Evolutionary conservation across 139 green algal genomes (phyloP), one percentile per base, ranked within the genome.

Genomic region (Desmodesmus armatus): DNA sequence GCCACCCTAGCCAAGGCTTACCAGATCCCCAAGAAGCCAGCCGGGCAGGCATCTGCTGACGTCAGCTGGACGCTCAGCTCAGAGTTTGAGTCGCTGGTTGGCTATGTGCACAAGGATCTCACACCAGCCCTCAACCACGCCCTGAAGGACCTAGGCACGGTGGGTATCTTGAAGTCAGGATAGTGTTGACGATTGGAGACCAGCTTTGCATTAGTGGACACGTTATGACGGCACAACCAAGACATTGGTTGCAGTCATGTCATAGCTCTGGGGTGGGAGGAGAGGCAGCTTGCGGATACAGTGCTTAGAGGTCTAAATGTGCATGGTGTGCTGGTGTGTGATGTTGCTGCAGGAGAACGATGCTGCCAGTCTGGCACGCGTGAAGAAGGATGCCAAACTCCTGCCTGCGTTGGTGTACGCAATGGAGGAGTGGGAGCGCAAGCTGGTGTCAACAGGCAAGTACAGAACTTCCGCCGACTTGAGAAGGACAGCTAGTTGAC

Each of bases 381-480:
- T 87, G 31, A 67, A 63, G 67, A 31, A 7, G 35, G 55, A 82
- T 43, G 75, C 66, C n/a, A 69, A 75, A 51, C n/a, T 67, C 25
- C 65, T 65, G 5, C 69, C 58, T 25, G 29, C 53, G 3, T 60
- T 83, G 31, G 63, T 84, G 29, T 83, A 53, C 31, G 23, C 79
- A 71, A 85, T 93, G 0, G 91, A 94, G 79, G 79, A 75, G 27
- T 93, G 85, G 84, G 91, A 94, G 88, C 78, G 81, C 70, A 88
- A 91, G 63, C 87, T 94, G 51, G 83, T 92, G 31, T 55, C 78
- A 37, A 78, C 92, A 58, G 89, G 86, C 51, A 89, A 84, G n/a
- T n/a, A 41, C 31, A 58, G 37, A 44, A n/a, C n/a, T n/a, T n/a
- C n/a, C n/a, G n/a, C n/a, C n/a, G n/a, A n/a, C n/a, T n/a, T n/a